These are phyloP conservation scores for Gynochthodes officinalis DNA, from an alignment of 257 asterid species.

Conservation along the genomic window DNA sequence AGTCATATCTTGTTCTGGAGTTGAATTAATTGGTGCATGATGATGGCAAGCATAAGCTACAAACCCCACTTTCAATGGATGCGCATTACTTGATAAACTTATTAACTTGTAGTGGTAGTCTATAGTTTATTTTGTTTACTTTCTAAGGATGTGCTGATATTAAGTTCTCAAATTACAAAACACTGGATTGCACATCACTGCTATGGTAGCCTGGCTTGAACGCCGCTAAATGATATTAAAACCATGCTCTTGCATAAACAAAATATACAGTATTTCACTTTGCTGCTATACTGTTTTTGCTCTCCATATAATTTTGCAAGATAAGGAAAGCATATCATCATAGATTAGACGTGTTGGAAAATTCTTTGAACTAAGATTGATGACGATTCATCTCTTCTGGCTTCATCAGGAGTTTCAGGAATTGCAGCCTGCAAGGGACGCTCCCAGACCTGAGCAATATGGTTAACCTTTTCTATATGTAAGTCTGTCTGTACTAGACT, in stretches of 20 bases:
- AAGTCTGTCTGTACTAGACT: constrained; percentile 25
- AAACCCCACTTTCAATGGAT: too few relatives aligned
- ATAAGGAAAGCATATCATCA: neutral
- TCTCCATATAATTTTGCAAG: neutral
- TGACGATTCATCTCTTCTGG: constrained; percentile 18
- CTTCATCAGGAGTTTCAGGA: constrained; percentile 83
- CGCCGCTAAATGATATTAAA: too few relatives aligned
- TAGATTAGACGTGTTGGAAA: neutral
- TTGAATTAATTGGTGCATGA: neutral
- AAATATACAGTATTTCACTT: neutral
- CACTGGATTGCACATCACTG: neutral
- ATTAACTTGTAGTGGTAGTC: too few relatives aligned
- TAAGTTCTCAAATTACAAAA: neutral
- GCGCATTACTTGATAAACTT: too few relatives aligned
- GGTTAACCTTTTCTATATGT: constrained; percentile 62
- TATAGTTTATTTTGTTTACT: too few relatives aligned
- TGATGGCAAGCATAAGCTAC: too few relatives aligned
- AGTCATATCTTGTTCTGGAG: neutral
- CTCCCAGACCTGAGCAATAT: constrained; percentile 75
- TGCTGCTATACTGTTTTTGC: neutral
- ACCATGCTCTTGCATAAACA: too few relatives aligned
- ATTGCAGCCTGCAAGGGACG: constrained; percentile 80
- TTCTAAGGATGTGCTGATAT: too few relatives aligned
- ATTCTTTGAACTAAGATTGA: neutral
- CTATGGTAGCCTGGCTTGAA: neutral